phyloP scores from a whole-genome alignment of 768 basidiomycete species.

The Lactifluus pinguis region DNA sequence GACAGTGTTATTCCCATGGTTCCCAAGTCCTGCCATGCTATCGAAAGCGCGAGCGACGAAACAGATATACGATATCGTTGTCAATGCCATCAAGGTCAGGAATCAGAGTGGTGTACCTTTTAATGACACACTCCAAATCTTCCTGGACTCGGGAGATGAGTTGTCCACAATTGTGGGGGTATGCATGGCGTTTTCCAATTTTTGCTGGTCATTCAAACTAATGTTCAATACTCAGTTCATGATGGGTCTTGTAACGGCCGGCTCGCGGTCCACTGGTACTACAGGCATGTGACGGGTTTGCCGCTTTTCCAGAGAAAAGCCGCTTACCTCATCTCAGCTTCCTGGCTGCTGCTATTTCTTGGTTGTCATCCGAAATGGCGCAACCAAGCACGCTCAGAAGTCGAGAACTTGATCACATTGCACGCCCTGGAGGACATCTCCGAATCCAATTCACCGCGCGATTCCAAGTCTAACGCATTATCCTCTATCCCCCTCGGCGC shows the following conservation, averaged over 20 bases:
- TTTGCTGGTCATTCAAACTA: background rate
- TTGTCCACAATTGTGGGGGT: slow-evolving; percentile 62
- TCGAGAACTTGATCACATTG: slow-evolving; percentile 41
- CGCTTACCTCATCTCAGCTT: slow-evolving; percentile 34
- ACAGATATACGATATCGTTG: slow-evolving; percentile 63
- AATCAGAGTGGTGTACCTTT: slow-evolving; percentile 45
- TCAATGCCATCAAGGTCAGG: slow-evolving; percentile 46
- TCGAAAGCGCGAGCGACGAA: slow-evolving; percentile 66
- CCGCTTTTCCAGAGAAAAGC: slow-evolving; percentile 7
- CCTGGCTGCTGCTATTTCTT: slow-evolving; percentile 68
- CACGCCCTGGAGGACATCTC: slow-evolving; percentile 4
- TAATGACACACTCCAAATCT: slow-evolving; percentile 66
- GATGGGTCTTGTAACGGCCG: slow-evolving; percentile 73
- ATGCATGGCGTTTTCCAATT: slow-evolving; percentile 22
- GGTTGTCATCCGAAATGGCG: slow-evolving; percentile 61
- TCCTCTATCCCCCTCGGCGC: slow-evolving; percentile 53
- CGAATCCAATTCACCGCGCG: background rate
- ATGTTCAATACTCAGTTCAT: slow-evolving; percentile 46
- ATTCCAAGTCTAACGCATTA: slow-evolving; percentile 39
- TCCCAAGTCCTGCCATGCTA: slow-evolving; percentile 65
- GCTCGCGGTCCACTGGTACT: slow-evolving; percentile 72
- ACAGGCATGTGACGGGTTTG: slow-evolving; percentile 34
- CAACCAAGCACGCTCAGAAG: slow-evolving; percentile 48
- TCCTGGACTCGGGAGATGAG: slow-evolving; percentile 64
- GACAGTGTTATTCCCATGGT: slow-evolving; percentile 67